A percentile compares a stretch with the other conserved stretches of the same genome.
Evolutionary conservation across 345 rosid species (phyloP).

Genomic region (Melaleuca alternifolia): DNA sequence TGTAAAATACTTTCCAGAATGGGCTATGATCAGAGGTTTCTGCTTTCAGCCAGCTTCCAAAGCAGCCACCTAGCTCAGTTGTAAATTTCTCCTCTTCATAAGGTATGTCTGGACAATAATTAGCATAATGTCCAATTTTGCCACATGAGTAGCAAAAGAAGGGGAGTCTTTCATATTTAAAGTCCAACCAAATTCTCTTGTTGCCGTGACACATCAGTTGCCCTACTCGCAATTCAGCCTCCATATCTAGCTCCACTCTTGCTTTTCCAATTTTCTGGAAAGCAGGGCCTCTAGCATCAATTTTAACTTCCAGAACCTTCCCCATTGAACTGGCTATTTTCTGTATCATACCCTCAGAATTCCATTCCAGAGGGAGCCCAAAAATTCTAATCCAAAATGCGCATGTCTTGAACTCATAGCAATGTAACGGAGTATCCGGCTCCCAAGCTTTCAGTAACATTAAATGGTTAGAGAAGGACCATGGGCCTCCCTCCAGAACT

Average conservation of each 20-base stretch:
- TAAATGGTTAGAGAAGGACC: neutral
- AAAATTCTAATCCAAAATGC: neutral
- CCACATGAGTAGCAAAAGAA: neutral
- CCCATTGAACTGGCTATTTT: neutral
- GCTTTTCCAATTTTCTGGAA: neutral
- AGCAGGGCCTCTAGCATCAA: neutral
- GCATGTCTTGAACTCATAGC: neutral
- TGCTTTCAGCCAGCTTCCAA: neutral
- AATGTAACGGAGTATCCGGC: neutral
- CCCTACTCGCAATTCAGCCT: neutral
- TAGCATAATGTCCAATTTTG: neutral
- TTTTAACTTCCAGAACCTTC: neutral
- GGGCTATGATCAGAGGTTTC: too few relatives aligned
- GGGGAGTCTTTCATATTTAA: fast-evolving
- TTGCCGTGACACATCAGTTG: neutral
- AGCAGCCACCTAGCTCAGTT: neutral
- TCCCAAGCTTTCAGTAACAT: neutral
- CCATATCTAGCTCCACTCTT: neutral
- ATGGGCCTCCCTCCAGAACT: neutral
- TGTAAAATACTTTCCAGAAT: too few relatives aligned
- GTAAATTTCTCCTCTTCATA: neutral
- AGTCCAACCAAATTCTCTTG: neutral
- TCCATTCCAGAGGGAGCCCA: neutral
- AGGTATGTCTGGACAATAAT: neutral
- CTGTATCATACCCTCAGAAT: neutral